Evolutionary conservation across 805 yeast genomes (phyloP).

Genomic region (Groenewaldozyma salmanticensis): DNA sequence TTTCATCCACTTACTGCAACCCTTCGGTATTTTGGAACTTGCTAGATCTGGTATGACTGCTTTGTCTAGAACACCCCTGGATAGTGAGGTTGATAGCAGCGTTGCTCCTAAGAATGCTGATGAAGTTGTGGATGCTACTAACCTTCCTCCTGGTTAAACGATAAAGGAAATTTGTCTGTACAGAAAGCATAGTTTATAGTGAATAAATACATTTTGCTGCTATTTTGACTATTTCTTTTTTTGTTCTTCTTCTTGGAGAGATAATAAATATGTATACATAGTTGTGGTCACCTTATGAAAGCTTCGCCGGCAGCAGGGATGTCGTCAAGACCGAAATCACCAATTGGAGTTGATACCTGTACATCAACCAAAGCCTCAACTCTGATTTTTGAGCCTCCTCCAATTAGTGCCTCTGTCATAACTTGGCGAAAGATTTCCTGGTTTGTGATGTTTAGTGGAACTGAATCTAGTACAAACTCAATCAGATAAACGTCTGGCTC

Average conservation of each 20-base stretch:
- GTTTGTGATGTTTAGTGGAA: constrained; percentile 36
- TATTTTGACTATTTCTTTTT: too few species aligned
- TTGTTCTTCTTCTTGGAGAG: too few species aligned
- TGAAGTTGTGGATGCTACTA: constrained; percentile 73
- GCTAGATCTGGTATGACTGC: constrained; percentile 99
- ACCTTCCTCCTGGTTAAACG: constrained; percentile 85
- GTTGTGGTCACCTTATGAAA: constrained; percentile 6
- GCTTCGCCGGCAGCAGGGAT: constrained; percentile 19
- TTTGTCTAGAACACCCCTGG: constrained; percentile 87
- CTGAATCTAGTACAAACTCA: constrained; percentile 32
- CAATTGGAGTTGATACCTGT: constrained; percentile 25
- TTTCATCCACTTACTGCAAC: constrained; percentile 81
- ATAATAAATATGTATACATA: neutral
- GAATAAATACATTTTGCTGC: neutral
- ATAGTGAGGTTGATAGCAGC: constrained; percentile 32
- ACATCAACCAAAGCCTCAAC: constrained; percentile 34
- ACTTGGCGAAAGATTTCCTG: constrained; percentile 34
- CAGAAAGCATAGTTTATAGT: too few species aligned
- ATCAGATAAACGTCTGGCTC: constrained; percentile 26
- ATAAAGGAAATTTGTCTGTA: too few species aligned
- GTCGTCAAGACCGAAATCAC: constrained; percentile 22
- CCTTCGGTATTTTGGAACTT: constrained; percentile 92
- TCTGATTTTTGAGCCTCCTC: constrained; percentile 31
- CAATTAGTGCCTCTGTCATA: constrained; percentile 32
- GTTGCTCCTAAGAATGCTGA: constrained; percentile 47